These are phyloP conservation scores for Ophidiomyces ophidiicola DNA, from an alignment of 2,329 filamentous ascomycete genomes.

Conservation along the genomic window DNA sequence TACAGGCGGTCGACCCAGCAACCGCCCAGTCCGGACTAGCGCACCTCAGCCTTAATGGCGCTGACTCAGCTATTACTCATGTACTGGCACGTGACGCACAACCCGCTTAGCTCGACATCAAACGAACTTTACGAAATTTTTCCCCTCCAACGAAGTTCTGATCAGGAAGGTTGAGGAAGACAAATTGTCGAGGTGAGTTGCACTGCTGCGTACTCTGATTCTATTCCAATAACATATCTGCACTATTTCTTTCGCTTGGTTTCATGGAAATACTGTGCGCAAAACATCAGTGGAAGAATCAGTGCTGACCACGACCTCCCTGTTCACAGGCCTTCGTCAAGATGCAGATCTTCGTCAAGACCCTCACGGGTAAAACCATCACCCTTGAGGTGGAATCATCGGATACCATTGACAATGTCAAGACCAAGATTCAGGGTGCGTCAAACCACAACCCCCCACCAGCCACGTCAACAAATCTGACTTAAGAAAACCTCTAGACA, in stretches of 20 bases:
- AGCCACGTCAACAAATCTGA: not conserved
- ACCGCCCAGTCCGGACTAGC: slow-evolving; percentile 14
- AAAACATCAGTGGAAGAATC: not conserved
- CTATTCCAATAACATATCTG: too few relatives aligned
- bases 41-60: slow-evolving; percentile 9
- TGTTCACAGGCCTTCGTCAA: slow-evolving; percentile 33
- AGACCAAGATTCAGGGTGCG: slow-evolving; percentile 76
- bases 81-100: slow-evolving; percentile 22
- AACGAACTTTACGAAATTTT: slow-evolving; percentile 12
- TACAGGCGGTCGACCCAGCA: slow-evolving; percentile 15
- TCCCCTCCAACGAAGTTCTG: slow-evolving; percentile 25
- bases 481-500: slow-evolving; percentile 48
- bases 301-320: not conserved
- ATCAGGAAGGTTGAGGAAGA: slow-evolving; percentile 47
- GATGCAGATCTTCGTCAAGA: slow-evolving; percentile 48
- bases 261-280: not conserved
- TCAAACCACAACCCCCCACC: not conserved
- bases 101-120: slow-evolving; percentile 26
- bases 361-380: slow-evolving; percentile 98
- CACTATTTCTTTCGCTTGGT: not conserved
- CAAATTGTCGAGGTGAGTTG: slow-evolving; percentile 47
- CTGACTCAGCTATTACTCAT: slow-evolving; percentile 1
- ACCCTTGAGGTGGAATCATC: slow-evolving; percentile 99
- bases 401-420: slow-evolving; percentile 99
- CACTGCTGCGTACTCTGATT: too few relatives aligned